Conservation (phyloP, 1,284 basidiomycete genomes). For the Rhodotorula sp. region DNA sequence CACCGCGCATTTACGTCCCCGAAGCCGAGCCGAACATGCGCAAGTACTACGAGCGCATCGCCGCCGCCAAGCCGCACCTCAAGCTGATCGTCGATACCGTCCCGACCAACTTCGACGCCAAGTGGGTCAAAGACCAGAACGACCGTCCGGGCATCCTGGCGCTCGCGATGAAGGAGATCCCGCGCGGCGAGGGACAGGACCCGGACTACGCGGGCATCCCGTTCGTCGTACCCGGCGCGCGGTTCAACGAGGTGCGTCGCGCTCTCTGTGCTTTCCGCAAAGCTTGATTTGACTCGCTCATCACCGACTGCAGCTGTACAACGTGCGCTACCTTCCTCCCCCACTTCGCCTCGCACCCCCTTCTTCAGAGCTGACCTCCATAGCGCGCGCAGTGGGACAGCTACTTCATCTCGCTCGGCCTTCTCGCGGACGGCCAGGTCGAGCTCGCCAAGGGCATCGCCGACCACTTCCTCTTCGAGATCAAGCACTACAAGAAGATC, state of each 20-base stretch:
- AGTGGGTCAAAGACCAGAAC: conserved; percentile 90
- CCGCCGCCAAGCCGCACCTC: conserved; percentile 62
- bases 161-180: conserved; percentile 90
- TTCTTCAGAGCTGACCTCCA: neutral
- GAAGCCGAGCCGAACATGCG: conserved; percentile 89
- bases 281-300: neutral
- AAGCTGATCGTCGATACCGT: conserved; percentile 87
- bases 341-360: no score
- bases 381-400: conserved; percentile 76
- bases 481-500: conserved; percentile 58
- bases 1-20: conserved; percentile 90
- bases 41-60: conserved; percentile 74
- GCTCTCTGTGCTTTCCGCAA: neutral
- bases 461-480: conserved; percentile 98
- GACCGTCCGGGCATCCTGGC: conserved; percentile 90
- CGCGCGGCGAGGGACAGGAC: conserved; percentile 65
- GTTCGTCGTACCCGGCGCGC: conserved; percentile 89
- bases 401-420: conserved; percentile 90
- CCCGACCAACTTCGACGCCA: conserved; percentile 77
- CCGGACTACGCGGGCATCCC: conserved; percentile 83
- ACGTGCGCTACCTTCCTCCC: conserved; percentile 10
- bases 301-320: conserved; percentile 30
- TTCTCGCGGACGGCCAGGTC: conserved; percentile 90
- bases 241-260: conserved; percentile 73
- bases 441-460: conserved; percentile 95